Evolutionary conservation across 768 basidiomycete species (phyloP), one percentile per base, ranked within the genome.

Genomic region (Gyrodon lividus): DNA sequence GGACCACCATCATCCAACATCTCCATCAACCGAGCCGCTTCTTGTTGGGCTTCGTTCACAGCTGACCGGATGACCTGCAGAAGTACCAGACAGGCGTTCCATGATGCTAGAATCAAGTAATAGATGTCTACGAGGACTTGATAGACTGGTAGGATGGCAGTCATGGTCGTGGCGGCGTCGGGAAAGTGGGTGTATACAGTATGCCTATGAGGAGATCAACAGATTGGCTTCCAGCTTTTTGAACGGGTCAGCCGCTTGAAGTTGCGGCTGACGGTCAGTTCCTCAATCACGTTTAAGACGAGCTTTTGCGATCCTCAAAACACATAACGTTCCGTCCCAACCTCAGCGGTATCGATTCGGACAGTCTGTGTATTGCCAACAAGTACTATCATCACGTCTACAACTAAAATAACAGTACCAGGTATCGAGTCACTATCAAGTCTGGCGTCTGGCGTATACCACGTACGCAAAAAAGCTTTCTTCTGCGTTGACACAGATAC

Each of bases 1-100:
- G 54, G 23, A 2, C 14, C 33, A 0, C 10, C 34, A 3, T 43
- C 44, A 7, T 58, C 63, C 33, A 63, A 51, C 41, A 55, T 16
- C 6, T 46, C 46, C 46, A 60, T 52, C 48, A 54, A 10, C 19
- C 58, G 58, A 17, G 3, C n/a, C 8, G 61, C 54, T 37, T 64
- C 63, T 51, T 54, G 38, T 26, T 45, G 48, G 20, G 61, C 60
- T 35, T 57, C 58, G 16, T 42, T 40, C 22, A 58, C 16, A 17
- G 39, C 48, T 6, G 43, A 51, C n/a, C 5, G 48, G 7, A 58
- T 24, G 28, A 60, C 46, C 26, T 48, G 61, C 8, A 49, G 23
- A 40, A 64, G 10, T 4, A 50, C 60, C 20, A 26, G 0, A 9
- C 33, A 53, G 4, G 63, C 58, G 48, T 56, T 55, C 58, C 58